Conservation (phyloP, 495 filamentous ascomycete genomes). For the Podospora conica region DNA sequence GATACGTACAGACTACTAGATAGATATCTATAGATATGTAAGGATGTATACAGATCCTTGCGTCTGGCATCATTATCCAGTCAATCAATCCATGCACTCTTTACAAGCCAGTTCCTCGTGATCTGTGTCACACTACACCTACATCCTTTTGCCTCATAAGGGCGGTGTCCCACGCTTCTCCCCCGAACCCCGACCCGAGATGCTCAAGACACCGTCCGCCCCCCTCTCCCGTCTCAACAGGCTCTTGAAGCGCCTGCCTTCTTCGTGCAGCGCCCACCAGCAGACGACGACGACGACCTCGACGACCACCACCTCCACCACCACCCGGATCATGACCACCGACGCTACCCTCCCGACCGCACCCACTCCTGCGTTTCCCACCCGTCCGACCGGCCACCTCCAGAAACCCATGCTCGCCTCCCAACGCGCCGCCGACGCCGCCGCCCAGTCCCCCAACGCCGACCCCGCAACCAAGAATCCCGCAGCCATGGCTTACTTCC, state of each 20-base stretch:
- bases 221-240: conserved; percentile 18
- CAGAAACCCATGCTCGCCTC: conserved; percentile 49
- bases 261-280: conserved; percentile 3
- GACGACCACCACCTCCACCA: conserved; percentile 20
- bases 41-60: too few relatives aligned
- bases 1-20: too few relatives aligned
- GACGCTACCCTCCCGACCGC: conserved; percentile 22
- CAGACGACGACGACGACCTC: conserved; percentile 29
- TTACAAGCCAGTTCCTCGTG: too few relatives aligned
- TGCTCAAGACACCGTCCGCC: conserved; percentile 28
- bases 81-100: too few relatives aligned
- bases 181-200: conserved; percentile 13
- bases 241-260: conserved; percentile 19
- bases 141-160: conserved; percentile 17
- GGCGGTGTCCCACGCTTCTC: conserved; percentile 13
- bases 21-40: too few relatives aligned
- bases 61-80: too few relatives aligned
- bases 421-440: conserved; percentile 25
- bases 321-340: conserved; percentile 27
- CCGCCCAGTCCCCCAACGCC: neutral
- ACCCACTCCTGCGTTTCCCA: neutral
- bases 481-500: conserved; percentile 50
- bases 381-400: conserved; percentile 16
- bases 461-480: neutral
- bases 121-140: too few relatives aligned